Conservation (phyloP, 192 early-diverging fungal genomes). For the Geosiphon pyriformis region DNA sequence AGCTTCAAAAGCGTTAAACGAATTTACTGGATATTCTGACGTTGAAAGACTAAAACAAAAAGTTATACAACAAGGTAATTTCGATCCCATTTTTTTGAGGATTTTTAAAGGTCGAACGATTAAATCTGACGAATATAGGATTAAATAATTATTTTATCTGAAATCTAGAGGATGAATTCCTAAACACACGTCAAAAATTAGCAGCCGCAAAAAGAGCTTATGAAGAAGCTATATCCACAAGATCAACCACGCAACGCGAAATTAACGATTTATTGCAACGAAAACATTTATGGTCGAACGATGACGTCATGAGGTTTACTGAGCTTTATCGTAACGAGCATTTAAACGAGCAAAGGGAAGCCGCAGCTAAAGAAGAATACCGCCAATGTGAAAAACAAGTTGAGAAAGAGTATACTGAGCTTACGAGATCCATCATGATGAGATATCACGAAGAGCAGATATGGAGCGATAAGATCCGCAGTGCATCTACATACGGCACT, state of each 20-base stretch:
- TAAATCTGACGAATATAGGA: background rate
- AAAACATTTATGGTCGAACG: conserved; percentile 68
- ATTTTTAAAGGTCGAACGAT: background rate
- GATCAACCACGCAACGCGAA: conserved; percentile 62
- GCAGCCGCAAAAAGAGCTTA: conserved; percentile 49
- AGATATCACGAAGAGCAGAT: conserved; percentile 81
- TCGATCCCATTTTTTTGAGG: background rate
- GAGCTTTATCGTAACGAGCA: conserved; percentile 69
- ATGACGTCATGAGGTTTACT: conserved; percentile 72
- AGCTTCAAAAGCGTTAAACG: conserved; percentile 42
- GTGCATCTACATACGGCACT: conserved; percentile 67
- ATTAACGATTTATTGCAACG: conserved; percentile 75
- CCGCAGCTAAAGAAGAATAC: conserved; percentile 39
- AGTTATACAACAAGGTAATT: conserved; percentile 54
- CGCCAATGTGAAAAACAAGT: conserved; percentile 54
- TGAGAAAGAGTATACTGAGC: conserved; percentile 54
- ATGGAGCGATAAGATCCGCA: conserved; percentile 83
- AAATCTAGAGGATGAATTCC: conserved; percentile 37
- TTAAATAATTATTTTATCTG: background rate
- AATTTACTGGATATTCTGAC: conserved; percentile 63
- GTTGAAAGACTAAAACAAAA: conserved; percentile 61
- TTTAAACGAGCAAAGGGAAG: conserved; percentile 50
- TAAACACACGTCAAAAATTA: conserved; percentile 40
- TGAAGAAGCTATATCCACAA: conserved; percentile 47
- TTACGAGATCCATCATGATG: conserved; percentile 65